Base-by-base conservation (phyloP, 75 land plant genomes). In the Cunninghamia lanceolata region DNA sequence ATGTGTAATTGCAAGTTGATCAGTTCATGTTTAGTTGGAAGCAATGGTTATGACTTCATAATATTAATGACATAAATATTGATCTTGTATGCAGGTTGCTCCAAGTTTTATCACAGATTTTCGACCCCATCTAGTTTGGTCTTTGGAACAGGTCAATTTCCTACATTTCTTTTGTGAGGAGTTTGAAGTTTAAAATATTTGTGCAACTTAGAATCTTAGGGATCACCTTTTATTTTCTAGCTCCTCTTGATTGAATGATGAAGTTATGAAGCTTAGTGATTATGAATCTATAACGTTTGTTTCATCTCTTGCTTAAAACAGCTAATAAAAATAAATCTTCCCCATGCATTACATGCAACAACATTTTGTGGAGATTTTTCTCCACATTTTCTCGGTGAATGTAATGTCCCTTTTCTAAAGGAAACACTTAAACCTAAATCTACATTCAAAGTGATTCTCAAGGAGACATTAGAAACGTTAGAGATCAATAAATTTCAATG, bases 71-170 rank as follows among this genome's bases (percentile, higher is more conserved):
- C 15, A 71, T 82, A 42, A 40, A 46, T 46, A 42, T 82, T 50
- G 16, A 35, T 40, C 46, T 35, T 85, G 43, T n/a, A 28, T 39
- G 40, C 90, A 96, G 98, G 94, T 91, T 86, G 89, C 90, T n/a
- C 91, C 85, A 74, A 93, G 89, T 46, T 98, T 94, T 80, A 88
- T 89, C 84, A 93, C 99, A 43, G 87, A 89, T 39, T 91, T 95
- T 76, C 99, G 92, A 88, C 96, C 95, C 32, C 90, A 95, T 85
- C 89, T 98, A 35, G 90, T 98, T 25, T 95, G 98, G 97, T 89
- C 89, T 32, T 91, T 96, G 77, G 94, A 98, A 42, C 94, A 98
- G 97, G 99, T 96, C 42, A 66, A n/a, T 28, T 43, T 80, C 82
- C 28, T 40, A 28, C 74, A 70, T n/a, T 10, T 71, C 7, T 71